Conservation (phyloP, 1,139 yeast species). For the Debaryomyces subglobosus region DNA sequence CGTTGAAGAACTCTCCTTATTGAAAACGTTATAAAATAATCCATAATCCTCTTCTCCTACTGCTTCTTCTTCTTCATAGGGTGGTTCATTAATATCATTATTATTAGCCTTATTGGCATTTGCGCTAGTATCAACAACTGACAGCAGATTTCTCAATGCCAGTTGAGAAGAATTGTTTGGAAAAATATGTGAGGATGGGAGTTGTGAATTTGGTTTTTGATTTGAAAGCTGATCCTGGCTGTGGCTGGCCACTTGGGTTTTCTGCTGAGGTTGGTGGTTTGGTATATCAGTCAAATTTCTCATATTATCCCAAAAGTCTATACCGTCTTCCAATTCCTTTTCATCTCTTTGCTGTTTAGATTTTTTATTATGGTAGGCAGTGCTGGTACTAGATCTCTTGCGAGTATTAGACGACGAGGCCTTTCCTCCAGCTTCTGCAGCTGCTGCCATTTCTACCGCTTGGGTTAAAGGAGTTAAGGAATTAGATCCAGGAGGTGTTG, state of each 20-base stretch:
- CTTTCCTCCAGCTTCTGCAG: constrained; percentile 30
- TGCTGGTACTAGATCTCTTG: neutral
- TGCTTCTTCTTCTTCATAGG: constrained; percentile 32
- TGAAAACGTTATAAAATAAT: constrained; percentile 38
- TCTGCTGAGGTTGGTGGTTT: constrained; percentile 24
- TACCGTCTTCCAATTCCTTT: constrained; percentile 41
- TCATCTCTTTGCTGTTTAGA: constrained; percentile 19
- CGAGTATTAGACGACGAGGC: constrained; percentile 8
- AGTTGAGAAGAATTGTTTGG: constrained; percentile 24
- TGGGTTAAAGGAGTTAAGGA: constrained; percentile 46
- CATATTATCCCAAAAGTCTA: constrained; percentile 75
- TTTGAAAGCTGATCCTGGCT: constrained; percentile 12
- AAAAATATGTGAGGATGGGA: constrained; percentile 49
- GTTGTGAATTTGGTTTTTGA: constrained; percentile 47
- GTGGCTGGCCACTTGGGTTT: constrained; percentile 17
- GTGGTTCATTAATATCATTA: constrained; percentile 15
- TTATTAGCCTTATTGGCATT: constrained; percentile 11
- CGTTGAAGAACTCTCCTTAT: constrained; percentile 36
- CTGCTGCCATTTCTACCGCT: constrained; percentile 47
- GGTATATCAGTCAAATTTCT: constrained; percentile 48
- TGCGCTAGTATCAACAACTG: constrained; percentile 10
- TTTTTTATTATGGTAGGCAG: constrained; percentile 8
- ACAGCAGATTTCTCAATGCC: constrained; percentile 9
- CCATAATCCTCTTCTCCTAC: constrained; percentile 34
- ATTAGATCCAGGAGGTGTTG: constrained; percentile 20